A percentile compares a stretch with the other conserved stretches of the same genome.
phyloP scores from a whole-genome alignment of 2,329 filamentous ascomycete species.

The Stromatinia cepivora region DNA sequence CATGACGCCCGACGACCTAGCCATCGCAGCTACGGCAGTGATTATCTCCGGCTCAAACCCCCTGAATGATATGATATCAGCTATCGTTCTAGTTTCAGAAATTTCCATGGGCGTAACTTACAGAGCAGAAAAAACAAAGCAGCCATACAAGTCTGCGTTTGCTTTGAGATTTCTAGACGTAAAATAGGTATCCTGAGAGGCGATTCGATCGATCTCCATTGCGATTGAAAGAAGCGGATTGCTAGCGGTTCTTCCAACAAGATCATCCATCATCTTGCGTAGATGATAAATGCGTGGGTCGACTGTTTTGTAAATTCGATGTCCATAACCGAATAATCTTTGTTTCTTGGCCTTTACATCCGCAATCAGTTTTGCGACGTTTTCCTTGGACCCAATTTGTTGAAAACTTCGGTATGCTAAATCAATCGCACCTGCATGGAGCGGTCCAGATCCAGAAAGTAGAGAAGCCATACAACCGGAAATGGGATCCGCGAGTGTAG shows the following conservation, averaged over 20 bases:
- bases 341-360: constrained; percentile 45
- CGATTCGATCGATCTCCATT: constrained; percentile 44
- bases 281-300: constrained; percentile 44
- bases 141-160: constrained; percentile 49
- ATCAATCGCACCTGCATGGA: constrained; percentile 53
- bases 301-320: constrained; percentile 43
- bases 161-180: constrained; percentile 43
- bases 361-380: constrained; percentile 45
- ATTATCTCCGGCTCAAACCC: not conserved
- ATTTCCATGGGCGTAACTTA: constrained; percentile 29
- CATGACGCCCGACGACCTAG: not conserved
- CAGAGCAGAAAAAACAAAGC: constrained; percentile 47
- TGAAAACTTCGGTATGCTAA: constrained; percentile 47
- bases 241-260: constrained; percentile 22
- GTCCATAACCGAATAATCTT: constrained; percentile 48
- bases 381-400: constrained; percentile 43
- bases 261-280: constrained; percentile 36
- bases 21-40: not conserved
- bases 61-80: not conserved
- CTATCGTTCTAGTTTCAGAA: not conserved
- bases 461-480: constrained; percentile 45
- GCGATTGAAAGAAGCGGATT: constrained; percentile 44
- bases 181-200: constrained; percentile 44
- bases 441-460: constrained; percentile 47
- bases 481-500: constrained; percentile 49